Evolutionary conservation across 2,329 filamentous ascomycete species (phyloP).

Genomic region (Trichoderma polysporum): DNA sequence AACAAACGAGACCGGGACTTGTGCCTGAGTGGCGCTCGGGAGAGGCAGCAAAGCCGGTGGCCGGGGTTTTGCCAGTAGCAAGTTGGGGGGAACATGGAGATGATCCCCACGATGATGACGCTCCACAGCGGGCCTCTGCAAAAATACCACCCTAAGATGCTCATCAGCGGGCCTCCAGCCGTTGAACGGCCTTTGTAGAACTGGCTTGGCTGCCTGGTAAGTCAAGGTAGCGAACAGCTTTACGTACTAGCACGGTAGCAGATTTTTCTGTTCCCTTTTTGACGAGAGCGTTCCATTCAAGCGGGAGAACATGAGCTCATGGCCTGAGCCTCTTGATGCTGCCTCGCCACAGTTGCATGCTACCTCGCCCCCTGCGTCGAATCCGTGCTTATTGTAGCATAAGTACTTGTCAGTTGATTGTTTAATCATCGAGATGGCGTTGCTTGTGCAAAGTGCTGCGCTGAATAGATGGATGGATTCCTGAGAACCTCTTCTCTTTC

Average conservation of each 20-base stretch:
- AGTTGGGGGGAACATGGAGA: neutral
- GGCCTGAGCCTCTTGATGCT: neutral
- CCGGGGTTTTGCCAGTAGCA: neutral
- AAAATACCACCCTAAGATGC: constrained; percentile 14
- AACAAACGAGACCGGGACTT: constrained; percentile 14
- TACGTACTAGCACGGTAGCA: neutral
- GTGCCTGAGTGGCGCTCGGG: constrained; percentile 20
- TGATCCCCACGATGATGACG: constrained; percentile 19
- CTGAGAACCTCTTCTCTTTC: neutral
- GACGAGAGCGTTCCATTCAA: neutral
- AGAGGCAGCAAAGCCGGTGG: constrained; percentile 14
- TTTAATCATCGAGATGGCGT: neutral
- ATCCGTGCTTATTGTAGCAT: neutral
- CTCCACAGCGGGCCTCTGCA: constrained; percentile 15
- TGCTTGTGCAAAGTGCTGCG: neutral
- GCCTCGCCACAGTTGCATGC: neutral
- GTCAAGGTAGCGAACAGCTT: neutral
- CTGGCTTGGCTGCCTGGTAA: neutral
- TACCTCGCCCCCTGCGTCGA: neutral
- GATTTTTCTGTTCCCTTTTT: neutral
- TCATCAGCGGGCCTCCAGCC: constrained; percentile 7
- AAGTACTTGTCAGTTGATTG: neutral
- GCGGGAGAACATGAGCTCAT: neutral
- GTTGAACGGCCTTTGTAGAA: neutral
- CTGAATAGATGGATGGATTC: neutral